Conservation (phyloP, 306 rosid genomes). For the Medicago ruthenica region DNA sequence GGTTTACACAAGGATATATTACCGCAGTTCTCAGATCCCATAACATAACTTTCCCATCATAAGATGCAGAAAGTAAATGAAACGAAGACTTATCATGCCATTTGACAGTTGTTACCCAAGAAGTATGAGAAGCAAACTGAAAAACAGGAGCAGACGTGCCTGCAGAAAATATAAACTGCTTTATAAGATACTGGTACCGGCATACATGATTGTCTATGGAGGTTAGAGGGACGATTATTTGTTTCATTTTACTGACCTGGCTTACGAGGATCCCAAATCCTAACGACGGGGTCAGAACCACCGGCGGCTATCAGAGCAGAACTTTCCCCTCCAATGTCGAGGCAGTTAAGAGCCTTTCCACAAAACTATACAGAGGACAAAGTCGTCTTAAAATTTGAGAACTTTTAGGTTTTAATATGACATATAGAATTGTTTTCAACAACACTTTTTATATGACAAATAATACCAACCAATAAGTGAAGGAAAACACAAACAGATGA, state of each 20-base stretch:
- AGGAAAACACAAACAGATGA: background rate
- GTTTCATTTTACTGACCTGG: constrained; percentile 65
- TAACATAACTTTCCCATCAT: constrained; percentile 88
- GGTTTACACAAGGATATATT: constrained; percentile 36
- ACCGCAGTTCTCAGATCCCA: constrained; percentile 99
- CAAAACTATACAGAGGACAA: constrained; percentile 57
- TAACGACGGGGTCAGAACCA: constrained; percentile 81
- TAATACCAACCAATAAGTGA: background rate
- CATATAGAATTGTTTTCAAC: constrained; percentile 16
- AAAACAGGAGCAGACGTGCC: constrained; percentile 89
- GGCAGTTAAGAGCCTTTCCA: constrained; percentile 83
- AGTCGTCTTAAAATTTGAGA: constrained; percentile 29
- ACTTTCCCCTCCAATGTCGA: constrained; percentile 91
- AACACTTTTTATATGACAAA: constrained; percentile 5
- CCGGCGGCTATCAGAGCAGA: constrained; percentile 80
- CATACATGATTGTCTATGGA: background rate
- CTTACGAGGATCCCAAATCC: constrained; percentile 98
- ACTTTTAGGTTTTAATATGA: constrained; percentile 2
- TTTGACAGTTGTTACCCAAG: constrained; percentile 89
- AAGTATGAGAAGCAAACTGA: constrained; percentile 79
- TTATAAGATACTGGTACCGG: constrained; percentile 30
- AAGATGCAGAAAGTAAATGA: constrained; percentile 89
- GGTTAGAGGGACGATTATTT: constrained; percentile 19
- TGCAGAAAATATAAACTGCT: constrained; percentile 33
- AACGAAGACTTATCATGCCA: constrained; percentile 75